These are phyloP conservation scores for Leptographium wingfieldii DNA, from an alignment of 2,329 filamentous ascomycete species.

Conservation along the genomic window DNA sequence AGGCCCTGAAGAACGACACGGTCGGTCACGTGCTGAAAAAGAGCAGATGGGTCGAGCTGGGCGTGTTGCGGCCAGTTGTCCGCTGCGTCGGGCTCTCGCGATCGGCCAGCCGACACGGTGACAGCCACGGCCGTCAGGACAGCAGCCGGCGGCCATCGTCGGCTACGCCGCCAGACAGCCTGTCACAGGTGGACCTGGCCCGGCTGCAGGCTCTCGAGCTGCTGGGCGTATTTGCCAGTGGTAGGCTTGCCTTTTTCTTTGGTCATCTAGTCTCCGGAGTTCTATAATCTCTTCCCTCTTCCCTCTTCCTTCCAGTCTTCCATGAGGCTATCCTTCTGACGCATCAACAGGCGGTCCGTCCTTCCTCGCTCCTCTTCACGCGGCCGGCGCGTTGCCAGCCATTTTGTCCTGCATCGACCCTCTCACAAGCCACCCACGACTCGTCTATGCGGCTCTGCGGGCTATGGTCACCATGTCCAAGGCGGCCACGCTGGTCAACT, in stretches of 20 bases:
- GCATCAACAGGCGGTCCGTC: constrained; percentile 54
- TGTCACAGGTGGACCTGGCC: constrained; percentile 53
- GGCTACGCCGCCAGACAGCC: constrained; percentile 19
- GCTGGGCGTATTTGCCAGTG: constrained; percentile 73
- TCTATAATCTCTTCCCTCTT: no score
- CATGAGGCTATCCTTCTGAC: background rate
- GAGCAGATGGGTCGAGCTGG: constrained; percentile 59
- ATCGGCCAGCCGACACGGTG: constrained; percentile 15
- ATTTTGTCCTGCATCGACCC: constrained; percentile 61
- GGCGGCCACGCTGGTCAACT: constrained; percentile 23
- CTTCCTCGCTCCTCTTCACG: constrained; percentile 63
- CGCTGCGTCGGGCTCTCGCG: constrained; percentile 28
- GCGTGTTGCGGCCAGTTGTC: constrained; percentile 49
- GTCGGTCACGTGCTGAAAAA: constrained; percentile 83
- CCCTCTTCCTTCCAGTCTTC: no score
- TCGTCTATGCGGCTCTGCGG: constrained; percentile 62
- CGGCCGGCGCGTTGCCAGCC: constrained; percentile 53
- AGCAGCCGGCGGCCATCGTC: constrained; percentile 11
- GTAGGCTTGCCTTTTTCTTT: constrained; percentile 31
- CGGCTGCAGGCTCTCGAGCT: constrained; percentile 72
- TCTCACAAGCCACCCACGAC: constrained; percentile 46
- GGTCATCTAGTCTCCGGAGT: background rate
- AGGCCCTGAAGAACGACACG: constrained; percentile 74
- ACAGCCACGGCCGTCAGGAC: constrained; percentile 25
- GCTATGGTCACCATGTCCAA: constrained; percentile 60